Evolutionary conservation across 2,329 filamentous ascomycete species (phyloP), one percentile per base, ranked within the genome.

Genomic region (Fusarium caatingaense): DNA sequence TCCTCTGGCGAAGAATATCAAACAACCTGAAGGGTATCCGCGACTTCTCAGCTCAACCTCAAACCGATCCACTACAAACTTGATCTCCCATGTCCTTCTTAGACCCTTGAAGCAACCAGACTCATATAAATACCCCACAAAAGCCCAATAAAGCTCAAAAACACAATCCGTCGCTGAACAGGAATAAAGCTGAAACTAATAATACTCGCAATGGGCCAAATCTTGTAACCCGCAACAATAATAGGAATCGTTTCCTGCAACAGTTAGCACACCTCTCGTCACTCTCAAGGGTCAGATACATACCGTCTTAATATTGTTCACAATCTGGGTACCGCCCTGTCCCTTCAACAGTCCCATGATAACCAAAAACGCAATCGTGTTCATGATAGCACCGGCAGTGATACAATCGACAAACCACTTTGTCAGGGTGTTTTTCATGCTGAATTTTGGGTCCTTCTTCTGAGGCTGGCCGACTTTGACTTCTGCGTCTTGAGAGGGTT

Each of bases 401-500:
- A 85, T 84, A 69, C 84, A 85, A 64, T 86, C 83, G 23, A 85
- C 78, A 66, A 86, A 85, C 83, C 83, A 85, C 75, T 86, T 86
- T 15, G 77, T 73, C 32, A 84, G 60, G 1, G 83, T 85, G 46
- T 83, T 85, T 23, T 74, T 75, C 67, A 79, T 63, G 70, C 81
- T 83, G 13, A 85, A 79, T 65, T 78, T 78, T 13, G 77, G 47
- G 30, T 70, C 66, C 3, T 37, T 37, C 34, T 37, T 37, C 18
- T 37, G 34, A 1, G 34, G 34, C 9, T 72, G 74, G 3, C 71
- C 67, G 28, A 72, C 71, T 34, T 73, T 76, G 28, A 57, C 60
- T 45, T 71, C 59, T 9, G 65, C 71, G 51, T 77, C 72, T 37
- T 76, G 74, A 13, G 72, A 71, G 8, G 70, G 73, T 45, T 64